Evolutionary conservation across 2,329 filamentous ascomycete species (phyloP), one percentile per base, ranked within the genome.

Genomic region (Neonectria faginata): DNA sequence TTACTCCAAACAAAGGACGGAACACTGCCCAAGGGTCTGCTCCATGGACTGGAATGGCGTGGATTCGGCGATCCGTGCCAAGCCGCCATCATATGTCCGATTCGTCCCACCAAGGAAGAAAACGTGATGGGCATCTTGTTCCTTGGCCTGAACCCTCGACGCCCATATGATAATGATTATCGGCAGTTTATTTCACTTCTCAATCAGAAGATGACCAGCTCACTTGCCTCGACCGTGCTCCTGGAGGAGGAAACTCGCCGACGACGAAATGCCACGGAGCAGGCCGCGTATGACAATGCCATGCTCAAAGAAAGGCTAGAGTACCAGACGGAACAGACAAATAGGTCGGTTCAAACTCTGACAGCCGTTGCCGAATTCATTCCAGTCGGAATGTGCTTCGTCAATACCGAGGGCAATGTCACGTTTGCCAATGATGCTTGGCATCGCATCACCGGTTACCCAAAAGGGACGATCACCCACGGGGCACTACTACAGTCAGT

Each of bases 101-200:
- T 93, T 44, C 88, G 91, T 59, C 89, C 83, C 5, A 85, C 89
- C 0, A 91, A 88, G 3, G 89, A 82, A 29, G 90, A 92, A 60
- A 83, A 84, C 10, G 87, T 88, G 1, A 84, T 92, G 63, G 91
- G 90, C 0, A 87, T 93, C 66, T 79, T 94, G 4, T 83, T 93
- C 14, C 81, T 93, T 45, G 91, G 89, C 1, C 81, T 93, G 10
- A 93, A 93, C 70, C 90, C 91, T 6, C 82, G 90, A 47, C 82
- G 90, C 45, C 90, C 91, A 0, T 93, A 91, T 67, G 91, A 93
- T 71, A 89, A 91, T 64, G 90, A 92, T 66, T 93, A 93, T 71
- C 85, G 84, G 45, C 84, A 91, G 9, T 93, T 91, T 70, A 83
- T 92, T 18, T 87, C 82, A 14, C 75, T 86, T 5, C 73, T 86